Percentiles rank a stretch among this genome's conserved stretches.
These are phyloP conservation scores for Ulota crispa DNA, from an alignment of 225 moss, liverwort and hornwort species.

Conservation along the genomic window DNA sequence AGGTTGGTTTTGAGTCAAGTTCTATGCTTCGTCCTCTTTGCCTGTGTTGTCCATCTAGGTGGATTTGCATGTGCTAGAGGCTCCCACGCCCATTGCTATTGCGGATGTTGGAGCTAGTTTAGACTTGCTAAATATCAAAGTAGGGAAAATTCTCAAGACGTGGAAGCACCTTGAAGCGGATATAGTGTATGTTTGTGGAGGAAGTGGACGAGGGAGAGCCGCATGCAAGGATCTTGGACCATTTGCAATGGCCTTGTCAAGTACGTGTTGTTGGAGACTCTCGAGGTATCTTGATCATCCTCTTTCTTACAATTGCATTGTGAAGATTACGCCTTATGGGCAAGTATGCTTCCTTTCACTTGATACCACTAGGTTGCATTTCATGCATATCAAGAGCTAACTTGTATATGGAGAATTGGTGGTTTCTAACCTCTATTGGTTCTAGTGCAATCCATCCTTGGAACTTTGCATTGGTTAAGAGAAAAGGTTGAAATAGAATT, in stretches of 20 bases:
- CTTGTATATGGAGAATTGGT: background rate
- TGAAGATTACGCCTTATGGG: background rate
- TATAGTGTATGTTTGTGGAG: slow-evolving; percentile 74
- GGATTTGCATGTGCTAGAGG: slow-evolving; percentile 25
- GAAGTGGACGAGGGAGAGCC: slow-evolving; percentile 81
- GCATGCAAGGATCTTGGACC: slow-evolving; percentile 69
- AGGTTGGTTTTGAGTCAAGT: background rate
- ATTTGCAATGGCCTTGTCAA: slow-evolving; percentile 94
- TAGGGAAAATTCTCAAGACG: slow-evolving; percentile 69
- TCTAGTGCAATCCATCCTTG: background rate
- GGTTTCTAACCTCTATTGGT: background rate
- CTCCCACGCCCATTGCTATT: background rate
- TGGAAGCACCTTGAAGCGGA: slow-evolving; percentile 91
- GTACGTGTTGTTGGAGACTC: slow-evolving; percentile 58
- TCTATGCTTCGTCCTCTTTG: slow-evolving; percentile 9
- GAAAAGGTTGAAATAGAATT: background rate
- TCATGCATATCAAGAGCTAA: background rate
- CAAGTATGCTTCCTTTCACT: background rate
- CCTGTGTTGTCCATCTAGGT: slow-evolving; percentile 18
- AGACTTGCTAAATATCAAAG: slow-evolving; percentile 69
- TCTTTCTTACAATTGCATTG: slow-evolving; percentile 20
- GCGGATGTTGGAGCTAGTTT: slow-evolving; percentile 43
- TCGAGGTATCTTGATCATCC: slow-evolving; percentile 52
- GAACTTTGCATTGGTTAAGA: background rate
- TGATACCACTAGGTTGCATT: background rate